phyloP scores from a whole-genome alignment of 2,329 filamentous ascomycete species.

The Diaporthe ampelina region DNA sequence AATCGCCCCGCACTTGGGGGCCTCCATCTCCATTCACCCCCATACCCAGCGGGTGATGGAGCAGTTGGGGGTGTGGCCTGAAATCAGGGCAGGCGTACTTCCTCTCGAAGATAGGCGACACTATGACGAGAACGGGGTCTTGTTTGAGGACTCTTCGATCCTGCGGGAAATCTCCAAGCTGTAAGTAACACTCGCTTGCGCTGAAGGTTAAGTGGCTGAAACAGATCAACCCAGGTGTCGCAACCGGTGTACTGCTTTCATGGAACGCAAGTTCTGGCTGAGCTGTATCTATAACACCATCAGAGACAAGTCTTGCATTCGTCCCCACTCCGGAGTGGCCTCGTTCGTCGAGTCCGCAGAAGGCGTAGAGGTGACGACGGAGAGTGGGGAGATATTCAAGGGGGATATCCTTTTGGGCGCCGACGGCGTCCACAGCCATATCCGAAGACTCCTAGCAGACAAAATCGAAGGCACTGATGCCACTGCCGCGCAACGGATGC shows the following conservation, averaged over 20 bases:
- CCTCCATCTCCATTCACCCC: constrained; percentile 38
- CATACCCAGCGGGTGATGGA: constrained; percentile 37
- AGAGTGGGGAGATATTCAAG: constrained; percentile 39
- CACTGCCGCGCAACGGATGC: background rate
- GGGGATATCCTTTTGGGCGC: constrained; percentile 43
- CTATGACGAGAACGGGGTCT: constrained; percentile 39
- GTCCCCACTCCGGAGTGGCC: constrained; percentile 33
- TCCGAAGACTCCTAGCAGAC: constrained; percentile 28
- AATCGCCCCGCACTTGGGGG: constrained; percentile 43
- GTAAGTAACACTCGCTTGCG: background rate
- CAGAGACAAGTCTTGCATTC: constrained; percentile 38
- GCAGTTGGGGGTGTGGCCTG: constrained; percentile 40
- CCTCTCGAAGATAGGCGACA: constrained; percentile 36
- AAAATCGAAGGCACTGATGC: constrained; percentile 14
- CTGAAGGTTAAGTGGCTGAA: constrained; percentile 1
- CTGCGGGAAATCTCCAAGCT: constrained; percentile 34
- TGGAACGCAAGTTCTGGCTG: constrained; percentile 39
- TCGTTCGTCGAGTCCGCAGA: constrained; percentile 39
- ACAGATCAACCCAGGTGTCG: constrained; percentile 1
- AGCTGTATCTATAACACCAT: constrained; percentile 40
- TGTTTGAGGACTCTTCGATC: constrained; percentile 40
- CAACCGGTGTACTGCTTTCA: constrained; percentile 33
- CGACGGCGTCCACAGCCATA: constrained; percentile 39
- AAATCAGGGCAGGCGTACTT: constrained; percentile 6
- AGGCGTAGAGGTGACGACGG: constrained; percentile 41